Base-by-base conservation (phyloP, 78 protist species). In the Diacronema lutheri region DNA sequence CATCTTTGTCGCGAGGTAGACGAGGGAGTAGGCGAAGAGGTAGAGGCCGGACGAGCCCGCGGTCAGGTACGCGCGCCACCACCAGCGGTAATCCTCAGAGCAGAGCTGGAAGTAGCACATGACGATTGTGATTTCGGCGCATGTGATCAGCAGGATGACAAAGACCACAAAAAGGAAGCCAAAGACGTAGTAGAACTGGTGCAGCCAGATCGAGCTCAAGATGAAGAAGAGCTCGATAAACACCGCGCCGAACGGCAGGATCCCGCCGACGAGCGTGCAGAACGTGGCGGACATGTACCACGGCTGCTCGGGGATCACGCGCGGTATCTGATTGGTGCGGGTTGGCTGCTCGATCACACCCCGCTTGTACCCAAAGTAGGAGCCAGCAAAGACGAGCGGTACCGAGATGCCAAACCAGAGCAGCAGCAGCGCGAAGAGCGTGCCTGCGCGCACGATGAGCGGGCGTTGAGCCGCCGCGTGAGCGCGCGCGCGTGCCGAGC, bases 201-300 rank as follows among this genome's bases (percentile, higher is more conserved):
- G 92, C 46, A 77, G 84, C 99, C 99, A 97, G 61, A 97, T 62
- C 25, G 95, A 80, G 33, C 91, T 55, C 40, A 97, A 58, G 89
- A 97, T 93, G 89, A 96, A 97, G 89, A 83, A 93, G 71, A 97
- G 91, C 90, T 97, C 98, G 58, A 97, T 93, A 58, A 96, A 96
- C 44, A 94, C 94, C 41, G 97, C 96, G 29, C 95, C 97, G 81
- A 96, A 97, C 44, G 99, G 99, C 61, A 97, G 86, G 44, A 96
- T 78, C 55, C 98, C 98, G 55, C 97, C 97, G 71, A 97, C 86
- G 35, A 95, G 88, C 12, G 96, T 61, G n/a, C 96, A 69, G 66
- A 95, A 85, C 21, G 83, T 23, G 26, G 97, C 90, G 11, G 73
- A 50, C 95, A 95, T 90, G 94, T 97, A 96, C 94, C 97, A 92